Base-by-base conservation (phyloP, 2,329 filamentous ascomycete genomes). In the Colletotrichum sp. region DNA sequence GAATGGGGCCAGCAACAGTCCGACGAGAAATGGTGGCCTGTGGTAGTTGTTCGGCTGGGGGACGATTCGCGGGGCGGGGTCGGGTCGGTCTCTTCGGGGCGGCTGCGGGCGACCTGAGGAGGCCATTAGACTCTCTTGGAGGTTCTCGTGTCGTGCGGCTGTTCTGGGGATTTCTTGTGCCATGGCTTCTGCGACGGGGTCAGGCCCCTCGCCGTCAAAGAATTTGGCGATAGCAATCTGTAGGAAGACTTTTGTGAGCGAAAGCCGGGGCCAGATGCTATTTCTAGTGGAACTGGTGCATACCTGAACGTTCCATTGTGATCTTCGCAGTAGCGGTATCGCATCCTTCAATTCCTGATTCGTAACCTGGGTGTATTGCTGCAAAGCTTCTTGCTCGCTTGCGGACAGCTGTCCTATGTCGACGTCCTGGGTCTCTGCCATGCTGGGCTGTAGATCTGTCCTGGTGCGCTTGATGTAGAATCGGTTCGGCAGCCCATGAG, bases 181-280 rank as follows among this genome's bases (percentile, higher is more conserved):
- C 67, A 93, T 90, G 74, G 95, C 95, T 86, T 97, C 95, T 74
- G 94, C 94, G 22, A 96, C 88, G 15, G 92, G 94, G 83, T 98
- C 95, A 65, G 95, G 91, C 5, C 94, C 94, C 86, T 99, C 97
- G 80, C 97, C 97, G 82, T 99, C 97, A 84, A 98, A 99, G 91
- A 99, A 99, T 83, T 98, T 98, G 79, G 97, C 92, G 78, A 99
- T 96, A 74, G 97, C 96, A 81, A 99, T 98, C 93, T 98, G 6
- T 72, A 16, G 22, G 19, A 25, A 39, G 9, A 25, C 29, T 15
- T 25, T 69, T 16, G 73, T 69, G 15, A 75, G 30, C 19, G 25
- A 25, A n/a, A 22, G 29, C 39, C 11, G n/a, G 22, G 44, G 7
- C n/a, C n/a, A 27, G 16, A 13, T 25, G 25, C 34, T 68, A 71